phyloP scores from a whole-genome alignment of 805 yeast species.

The Saturnispora zaruensis region DNA sequence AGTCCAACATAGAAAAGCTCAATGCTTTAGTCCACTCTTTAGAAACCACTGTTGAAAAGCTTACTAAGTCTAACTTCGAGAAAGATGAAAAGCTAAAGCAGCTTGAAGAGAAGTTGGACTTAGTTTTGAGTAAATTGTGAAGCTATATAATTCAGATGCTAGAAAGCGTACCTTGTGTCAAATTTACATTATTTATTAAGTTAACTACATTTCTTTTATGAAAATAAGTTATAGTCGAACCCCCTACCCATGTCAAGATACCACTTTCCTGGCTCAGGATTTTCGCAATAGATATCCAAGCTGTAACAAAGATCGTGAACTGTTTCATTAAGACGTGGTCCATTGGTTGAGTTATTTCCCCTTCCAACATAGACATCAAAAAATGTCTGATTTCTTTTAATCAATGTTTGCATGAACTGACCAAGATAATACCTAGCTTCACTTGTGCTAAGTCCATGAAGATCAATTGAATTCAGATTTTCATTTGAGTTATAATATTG shows the following conservation, averaged over 20 bases:
- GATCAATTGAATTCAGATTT: conserved; percentile 8
- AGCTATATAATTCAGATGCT: background rate
- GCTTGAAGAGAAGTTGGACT: conserved; percentile 55
- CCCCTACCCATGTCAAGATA: background rate
- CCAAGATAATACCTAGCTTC: conserved; percentile 12
- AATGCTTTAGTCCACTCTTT: conserved; percentile 48
- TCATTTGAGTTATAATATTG: conserved; percentile 5
- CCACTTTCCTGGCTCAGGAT: conserved; percentile 5
- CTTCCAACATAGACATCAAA: conserved; percentile 9
- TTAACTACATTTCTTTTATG: background rate
- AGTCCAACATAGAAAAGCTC: conserved; percentile 62
- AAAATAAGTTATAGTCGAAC: background rate
- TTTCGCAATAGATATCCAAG: conserved; percentile 3
- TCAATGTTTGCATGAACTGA: conserved; percentile 6
- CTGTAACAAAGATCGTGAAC: background rate
- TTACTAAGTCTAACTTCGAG: conserved; percentile 46
- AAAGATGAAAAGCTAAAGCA: conserved; percentile 54
- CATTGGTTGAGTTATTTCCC: conserved; percentile 7
- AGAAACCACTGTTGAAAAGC: conserved; percentile 44
- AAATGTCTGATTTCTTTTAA: conserved; percentile 3
- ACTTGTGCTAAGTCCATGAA: conserved; percentile 8
- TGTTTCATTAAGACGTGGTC: conserved; percentile 1
- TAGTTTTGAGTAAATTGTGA: conserved; percentile 35
- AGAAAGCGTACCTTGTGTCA: too few species aligned
- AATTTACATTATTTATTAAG: background rate